Base-by-base conservation (phyloP, 257 asterid species). In the Solanum dulcamara region DNA sequence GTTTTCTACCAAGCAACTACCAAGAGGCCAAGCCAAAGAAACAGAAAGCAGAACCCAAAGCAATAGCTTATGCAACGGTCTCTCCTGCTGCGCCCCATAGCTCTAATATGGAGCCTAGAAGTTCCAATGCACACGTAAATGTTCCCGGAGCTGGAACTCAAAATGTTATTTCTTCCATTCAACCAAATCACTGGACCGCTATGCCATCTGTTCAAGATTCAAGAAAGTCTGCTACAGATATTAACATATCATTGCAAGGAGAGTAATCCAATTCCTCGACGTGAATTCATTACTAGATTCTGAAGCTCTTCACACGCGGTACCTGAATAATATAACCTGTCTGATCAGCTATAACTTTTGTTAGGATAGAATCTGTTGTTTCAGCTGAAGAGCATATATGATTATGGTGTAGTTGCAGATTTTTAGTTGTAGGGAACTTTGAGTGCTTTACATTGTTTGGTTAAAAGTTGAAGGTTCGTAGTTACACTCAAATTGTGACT, bases 191-290 rank as follows among this genome's bases (percentile, higher is more conserved):
- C 13, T 92, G 96, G 93, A 84, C 90, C 3, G 79, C 85, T 7
- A 80, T 87, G 60, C 88, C 90, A 79, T 12, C 88, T 9, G 83
- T 90, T 42, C 94, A 92, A 42, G 93, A 90, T 83, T 62, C 92
- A 12, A 91, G 93, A 70, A 91, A 88, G 66, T 66, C 94, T n/a
- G 53, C 89, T 5, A 93, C 95, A 24, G 97, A 95, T 85, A 93
- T 93, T 91, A 93, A 92, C 83, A 92, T 92, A 80, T 88, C 97
- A 8, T 89, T 94, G 91, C 93, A 90, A 84, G 93, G 94, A 57
- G 90, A 90, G 86, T 88, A 81, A 48, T 74, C 42, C 53, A 30
- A 77, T 15, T 33, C 40, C 17, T 75, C 40, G 4, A 44, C 40
- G 12, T 7, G 17, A 46, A 77, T 77, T 46, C 62, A 46, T 46